Evolutionary conservation across 495 filamentous ascomycete genomes (phyloP).

Genomic region (Saxophila tyrrhenica): DNA sequence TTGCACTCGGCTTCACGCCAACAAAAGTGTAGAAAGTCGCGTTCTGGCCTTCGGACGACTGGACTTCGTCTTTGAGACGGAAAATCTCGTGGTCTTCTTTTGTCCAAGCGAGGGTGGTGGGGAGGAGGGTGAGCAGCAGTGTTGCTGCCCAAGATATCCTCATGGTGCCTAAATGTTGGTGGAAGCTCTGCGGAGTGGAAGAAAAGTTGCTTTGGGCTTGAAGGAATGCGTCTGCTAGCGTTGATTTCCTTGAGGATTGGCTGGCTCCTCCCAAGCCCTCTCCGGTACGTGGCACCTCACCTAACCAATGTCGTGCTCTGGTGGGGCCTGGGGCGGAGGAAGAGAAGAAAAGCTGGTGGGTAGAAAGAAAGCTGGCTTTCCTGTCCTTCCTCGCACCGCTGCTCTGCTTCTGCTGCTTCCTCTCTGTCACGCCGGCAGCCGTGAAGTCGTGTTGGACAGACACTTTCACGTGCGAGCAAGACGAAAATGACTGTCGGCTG

Average conservation of each 20-base stretch:
- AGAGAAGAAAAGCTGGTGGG: too few species aligned
- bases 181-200: not conserved
- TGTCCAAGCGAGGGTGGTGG: conserved; percentile 13
- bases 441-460: too few species aligned
- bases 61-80: conserved; percentile 75
- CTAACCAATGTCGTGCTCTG: too few species aligned
- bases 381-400: too few species aligned
- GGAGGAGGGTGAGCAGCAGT: conserved; percentile 14
- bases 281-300: too few species aligned
- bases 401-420: too few species aligned
- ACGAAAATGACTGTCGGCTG: not conserved
- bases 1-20: conserved; percentile 59
- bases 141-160: conserved; percentile 8
- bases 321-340: not conserved
- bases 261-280: not conserved
- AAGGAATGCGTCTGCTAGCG: not conserved
- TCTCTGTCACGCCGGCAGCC: too few species aligned
- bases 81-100: conserved; percentile 86
- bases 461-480: not conserved
- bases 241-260: too few species aligned
- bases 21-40: conserved; percentile 93
- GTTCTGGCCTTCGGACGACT: conserved; percentile 60
- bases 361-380: too few species aligned
- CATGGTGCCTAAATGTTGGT: conserved; percentile 3
- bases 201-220: not conserved